Conservation (phyloP, 2,329 filamentous ascomycete species). For the Ophiocordyceps australis region DNA sequence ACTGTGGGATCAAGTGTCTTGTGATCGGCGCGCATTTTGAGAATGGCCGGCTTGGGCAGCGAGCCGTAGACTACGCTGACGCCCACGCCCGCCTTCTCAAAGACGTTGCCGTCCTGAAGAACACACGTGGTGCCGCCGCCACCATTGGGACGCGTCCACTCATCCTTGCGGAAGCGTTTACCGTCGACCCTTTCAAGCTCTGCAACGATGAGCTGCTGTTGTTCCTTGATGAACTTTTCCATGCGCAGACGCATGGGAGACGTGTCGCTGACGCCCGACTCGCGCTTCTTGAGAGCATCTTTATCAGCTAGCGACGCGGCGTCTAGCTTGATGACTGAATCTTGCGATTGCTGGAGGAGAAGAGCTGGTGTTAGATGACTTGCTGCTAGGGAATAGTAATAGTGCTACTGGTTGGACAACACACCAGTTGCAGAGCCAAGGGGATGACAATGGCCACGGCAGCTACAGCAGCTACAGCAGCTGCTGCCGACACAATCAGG, state of each 20-base stretch:
- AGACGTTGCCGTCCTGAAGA: slow-evolving; percentile 87
- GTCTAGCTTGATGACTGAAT: slow-evolving; percentile 36
- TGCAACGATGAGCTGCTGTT: slow-evolving; percentile 74
- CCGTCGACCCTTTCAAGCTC: slow-evolving; percentile 76
- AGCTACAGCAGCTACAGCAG: slow-evolving; percentile 17
- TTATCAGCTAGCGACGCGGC: slow-evolving; percentile 62
- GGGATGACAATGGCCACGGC: slow-evolving; percentile 32
- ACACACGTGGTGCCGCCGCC: slow-evolving; percentile 92
- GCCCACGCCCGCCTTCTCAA: slow-evolving; percentile 94
- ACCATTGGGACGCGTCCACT: slow-evolving; percentile 74
- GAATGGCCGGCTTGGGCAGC: slow-evolving; percentile 70
- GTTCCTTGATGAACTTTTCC: slow-evolving; percentile 89
- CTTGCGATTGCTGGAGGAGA: too few relatives aligned
- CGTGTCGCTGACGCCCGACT: slow-evolving; percentile 43
- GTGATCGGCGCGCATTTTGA: slow-evolving; percentile 88
- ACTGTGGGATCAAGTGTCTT: slow-evolving; percentile 68
- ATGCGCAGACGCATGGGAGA: slow-evolving; percentile 96
- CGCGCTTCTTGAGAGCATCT: slow-evolving; percentile 65
- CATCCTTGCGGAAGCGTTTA: slow-evolving; percentile 62
- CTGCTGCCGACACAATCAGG: too few relatives aligned
- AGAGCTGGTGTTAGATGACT: too few relatives aligned
- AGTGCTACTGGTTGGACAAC: too few relatives aligned
- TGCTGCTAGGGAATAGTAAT: too few relatives aligned
- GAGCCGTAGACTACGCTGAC: slow-evolving; percentile 89
- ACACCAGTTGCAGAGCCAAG: slow-evolving; percentile 41